Percentiles rank a stretch among this genome's conserved stretches.
These are phyloP conservation scores for Phoenix roebelenii DNA, from an alignment of 176 grass and related monocot genomes.

Conservation along the genomic window DNA sequence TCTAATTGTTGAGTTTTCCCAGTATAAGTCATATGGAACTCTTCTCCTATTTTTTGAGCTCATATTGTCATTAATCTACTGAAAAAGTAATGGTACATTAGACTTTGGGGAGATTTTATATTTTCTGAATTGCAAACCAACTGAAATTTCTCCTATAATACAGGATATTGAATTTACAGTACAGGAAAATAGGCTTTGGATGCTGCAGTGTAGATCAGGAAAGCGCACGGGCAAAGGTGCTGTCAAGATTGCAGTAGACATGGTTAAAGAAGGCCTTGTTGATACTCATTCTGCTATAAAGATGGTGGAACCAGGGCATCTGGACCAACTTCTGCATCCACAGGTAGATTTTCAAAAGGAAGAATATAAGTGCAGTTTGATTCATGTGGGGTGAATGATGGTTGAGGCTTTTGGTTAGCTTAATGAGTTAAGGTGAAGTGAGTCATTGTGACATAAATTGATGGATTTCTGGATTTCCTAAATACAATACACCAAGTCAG, in stretches of 20 bases:
- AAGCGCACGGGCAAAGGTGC: slow-evolving; percentile 86
- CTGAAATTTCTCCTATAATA: slow-evolving; percentile 4
- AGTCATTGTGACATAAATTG: no score
- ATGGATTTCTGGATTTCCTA: no score
- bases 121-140: no score
- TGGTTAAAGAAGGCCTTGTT: slow-evolving; percentile 73
- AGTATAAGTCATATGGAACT: no score
- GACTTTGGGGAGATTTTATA: no score
- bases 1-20: no score
- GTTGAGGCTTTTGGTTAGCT: no score
- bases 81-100: no score
- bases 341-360: slow-evolving; percentile 38
- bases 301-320: slow-evolving; percentile 90
- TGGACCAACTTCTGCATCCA: slow-evolving; percentile 98
- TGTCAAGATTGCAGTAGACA: slow-evolving; percentile 88
- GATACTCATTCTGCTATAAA: slow-evolving; percentile 53
- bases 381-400: no score
- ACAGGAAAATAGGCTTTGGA: slow-evolving; percentile 97
- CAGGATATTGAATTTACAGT: slow-evolving; percentile 98
- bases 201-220: slow-evolving; percentile 92
- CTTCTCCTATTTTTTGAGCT: not conserved
- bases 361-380: no score
- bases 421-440: no score
- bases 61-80: not conserved
- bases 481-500: no score